Base-by-base conservation (phyloP, 768 basidiomycete genomes). In the Rhodotorula paludigena region DNA sequence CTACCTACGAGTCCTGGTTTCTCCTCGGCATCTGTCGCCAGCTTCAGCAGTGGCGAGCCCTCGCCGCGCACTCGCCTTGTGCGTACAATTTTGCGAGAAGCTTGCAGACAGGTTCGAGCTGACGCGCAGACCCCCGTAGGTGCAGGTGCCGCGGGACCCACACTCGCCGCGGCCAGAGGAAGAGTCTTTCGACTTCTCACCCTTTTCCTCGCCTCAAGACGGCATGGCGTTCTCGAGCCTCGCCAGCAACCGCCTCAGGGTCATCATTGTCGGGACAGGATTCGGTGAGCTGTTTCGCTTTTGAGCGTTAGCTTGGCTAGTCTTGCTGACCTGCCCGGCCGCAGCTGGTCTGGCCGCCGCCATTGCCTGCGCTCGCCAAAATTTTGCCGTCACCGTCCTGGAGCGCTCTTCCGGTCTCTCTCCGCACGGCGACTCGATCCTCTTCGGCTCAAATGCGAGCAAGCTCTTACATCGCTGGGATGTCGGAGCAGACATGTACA, bases 281-380 rank as follows among this genome's bases (percentile, higher is more conserved):
- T 70, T 73, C 15, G 68, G 72, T 73, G 25, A 38, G 68, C 32
- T 12, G 3, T 1, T 9, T 48, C 47, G n/a, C n/a, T n/a, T n/a
- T n/a, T n/a, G n/a, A n/a, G n/a, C n/a, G n/a, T n/a, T n/a, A n/a
- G n/a, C n/a, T n/a, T n/a, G n/a, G n/a, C n/a, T n/a, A n/a, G n/a
- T n/a, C n/a, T n/a, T n/a, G n/a, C n/a, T n/a, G n/a, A n/a, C n/a
- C 32, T 2, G 11, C 25, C 25, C 11, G 36, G 16, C 9, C 12
- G n/a, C 44, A 73, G 72, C 59, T 5, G 72, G 72, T 2, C 60
- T 73, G 30, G 61, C 69, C 20, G 47, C 72, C 3, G 69, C 72
- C 10, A 62, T 73, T 55, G 72, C 72, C 28, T 68, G 65, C 63
- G 69, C 72, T 1, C 36, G 72, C 0, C 69, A 73, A 55, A 56